A percentile compares a stretch with the other conserved stretches of the same genome.
These are phyloP conservation scores for Diaporthe helianthi DNA, from an alignment of 2,329 filamentous ascomycete species.

Conservation along the genomic window DNA sequence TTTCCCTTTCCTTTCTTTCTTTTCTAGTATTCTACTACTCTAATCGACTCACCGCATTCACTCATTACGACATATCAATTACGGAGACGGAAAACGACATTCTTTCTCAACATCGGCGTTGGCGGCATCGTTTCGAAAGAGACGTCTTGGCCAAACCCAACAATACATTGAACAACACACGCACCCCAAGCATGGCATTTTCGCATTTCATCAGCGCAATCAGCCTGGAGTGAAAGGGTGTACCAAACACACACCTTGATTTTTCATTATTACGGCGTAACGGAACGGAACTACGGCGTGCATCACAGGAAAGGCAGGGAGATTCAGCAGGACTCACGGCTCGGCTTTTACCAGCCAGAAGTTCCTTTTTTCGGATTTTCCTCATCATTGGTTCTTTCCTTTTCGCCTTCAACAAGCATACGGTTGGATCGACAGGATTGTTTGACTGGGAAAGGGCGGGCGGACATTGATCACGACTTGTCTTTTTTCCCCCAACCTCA, in stretches of 20 bases:
- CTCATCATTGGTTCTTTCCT: neutral
- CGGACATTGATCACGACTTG: constrained; percentile 7
- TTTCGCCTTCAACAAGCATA: neutral
- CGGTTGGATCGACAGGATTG: constrained; percentile 13
- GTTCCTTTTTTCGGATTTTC: neutral
- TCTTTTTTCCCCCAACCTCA: neutral
- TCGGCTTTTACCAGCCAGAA: neutral
- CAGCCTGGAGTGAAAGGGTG: neutral
- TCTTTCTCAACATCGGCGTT: constrained; percentile 13
- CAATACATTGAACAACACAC: neutral
- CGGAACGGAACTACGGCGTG: neutral
- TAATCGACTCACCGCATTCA: constrained; percentile 24
- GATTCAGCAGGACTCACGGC: too few relatives aligned
- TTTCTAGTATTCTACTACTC: too few relatives aligned
- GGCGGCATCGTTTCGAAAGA: neutral
- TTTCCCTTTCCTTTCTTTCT: neutral
- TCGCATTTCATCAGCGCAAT: constrained; percentile 6
- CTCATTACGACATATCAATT: neutral
- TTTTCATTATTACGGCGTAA: neutral
- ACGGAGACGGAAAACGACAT: neutral
- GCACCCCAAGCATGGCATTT: neutral
- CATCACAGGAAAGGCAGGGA: neutral
- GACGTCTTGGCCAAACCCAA: neutral
- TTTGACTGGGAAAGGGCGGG: neutral
- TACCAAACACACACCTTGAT: neutral